phyloP scores from a whole-genome alignment of 306 rosid species.

The Sophora flavescens region DNA sequence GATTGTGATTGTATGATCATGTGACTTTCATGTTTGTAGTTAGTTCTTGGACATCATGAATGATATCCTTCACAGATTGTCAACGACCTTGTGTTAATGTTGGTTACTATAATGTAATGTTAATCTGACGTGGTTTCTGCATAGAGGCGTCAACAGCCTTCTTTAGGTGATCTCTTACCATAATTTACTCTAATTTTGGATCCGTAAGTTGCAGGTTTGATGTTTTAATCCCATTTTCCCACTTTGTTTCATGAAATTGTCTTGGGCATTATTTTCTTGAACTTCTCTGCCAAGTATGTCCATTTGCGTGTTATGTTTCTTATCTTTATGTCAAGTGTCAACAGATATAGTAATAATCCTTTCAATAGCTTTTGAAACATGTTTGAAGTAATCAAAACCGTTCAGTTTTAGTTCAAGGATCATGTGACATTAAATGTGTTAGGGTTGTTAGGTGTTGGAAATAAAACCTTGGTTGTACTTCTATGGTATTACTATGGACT shows the following conservation, averaged over 20 bases:
- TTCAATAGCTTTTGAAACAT: constrained; percentile 7
- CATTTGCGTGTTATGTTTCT: neutral
- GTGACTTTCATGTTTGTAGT: constrained; percentile 3
- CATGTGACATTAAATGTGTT: neutral
- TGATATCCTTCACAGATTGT: constrained; percentile 1
- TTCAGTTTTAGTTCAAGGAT: neutral
- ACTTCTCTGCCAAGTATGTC: neutral
- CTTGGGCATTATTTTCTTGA: constrained; percentile 24
- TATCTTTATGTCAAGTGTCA: neutral
- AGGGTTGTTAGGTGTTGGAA: neutral
- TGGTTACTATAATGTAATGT: constrained; percentile 24
- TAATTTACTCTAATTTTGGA: neutral
- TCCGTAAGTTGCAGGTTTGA: constrained; percentile 7
- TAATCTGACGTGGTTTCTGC: neutral
- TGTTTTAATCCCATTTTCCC: neutral
- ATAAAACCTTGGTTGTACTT: neutral
- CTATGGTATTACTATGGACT: neutral
- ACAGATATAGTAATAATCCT: neutral
- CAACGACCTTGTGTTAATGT: neutral
- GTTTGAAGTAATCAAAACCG: neutral
- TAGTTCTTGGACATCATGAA: neutral
- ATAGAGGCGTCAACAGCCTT: constrained; percentile 25
- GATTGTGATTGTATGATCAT: constrained; percentile 13
- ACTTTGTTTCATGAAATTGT: neutral
- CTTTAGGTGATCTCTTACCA: constrained; percentile 5